Conservation (phyloP, 2,329 filamentous ascomycete species). For the Eurotiales sp. region DNA sequence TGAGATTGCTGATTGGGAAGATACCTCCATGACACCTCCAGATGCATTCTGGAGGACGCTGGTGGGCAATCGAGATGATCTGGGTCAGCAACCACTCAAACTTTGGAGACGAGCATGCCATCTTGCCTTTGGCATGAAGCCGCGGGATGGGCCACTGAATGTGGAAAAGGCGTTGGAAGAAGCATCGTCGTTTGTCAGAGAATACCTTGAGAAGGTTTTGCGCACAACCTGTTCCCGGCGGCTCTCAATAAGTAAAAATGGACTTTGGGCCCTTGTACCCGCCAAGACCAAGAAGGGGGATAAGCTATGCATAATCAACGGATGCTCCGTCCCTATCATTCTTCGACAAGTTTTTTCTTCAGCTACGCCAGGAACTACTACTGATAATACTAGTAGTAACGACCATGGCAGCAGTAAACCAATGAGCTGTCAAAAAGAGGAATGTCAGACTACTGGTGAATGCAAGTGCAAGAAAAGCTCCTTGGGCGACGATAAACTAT, state of each 20-base stretch:
- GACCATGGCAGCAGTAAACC: neutral
- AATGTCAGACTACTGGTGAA: neutral
- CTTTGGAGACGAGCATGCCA: constrained; percentile 7
- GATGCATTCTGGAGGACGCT: constrained; percentile 7
- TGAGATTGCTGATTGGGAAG: constrained; percentile 9
- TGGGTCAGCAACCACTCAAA: constrained; percentile 5
- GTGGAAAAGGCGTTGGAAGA: constrained; percentile 1
- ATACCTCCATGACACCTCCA: neutral
- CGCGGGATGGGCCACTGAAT: constrained; percentile 6
- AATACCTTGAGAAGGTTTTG: constrained; percentile 9
- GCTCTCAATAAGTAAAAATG: neutral
- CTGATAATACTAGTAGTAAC: too few species aligned
- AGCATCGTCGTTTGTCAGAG: constrained; percentile 2
- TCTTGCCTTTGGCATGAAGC: constrained; percentile 7
- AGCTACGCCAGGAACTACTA: too few species aligned
- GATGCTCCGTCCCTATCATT: constrained; percentile 34
- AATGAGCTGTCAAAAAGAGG: neutral
- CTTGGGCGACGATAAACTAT: neutral
- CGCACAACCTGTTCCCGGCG: constrained; percentile 3
- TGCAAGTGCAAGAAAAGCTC: constrained; percentile 6
- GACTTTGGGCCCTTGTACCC: neutral
- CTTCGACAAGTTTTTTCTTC: constrained; percentile 18
- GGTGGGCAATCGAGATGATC: constrained; percentile 8
- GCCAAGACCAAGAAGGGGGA: constrained; percentile 22
- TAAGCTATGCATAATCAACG: constrained; percentile 29